These are phyloP conservation scores for Triangularia verruculosa DNA, from an alignment of 2,329 filamentous ascomycete genomes.

Conservation along the genomic window DNA sequence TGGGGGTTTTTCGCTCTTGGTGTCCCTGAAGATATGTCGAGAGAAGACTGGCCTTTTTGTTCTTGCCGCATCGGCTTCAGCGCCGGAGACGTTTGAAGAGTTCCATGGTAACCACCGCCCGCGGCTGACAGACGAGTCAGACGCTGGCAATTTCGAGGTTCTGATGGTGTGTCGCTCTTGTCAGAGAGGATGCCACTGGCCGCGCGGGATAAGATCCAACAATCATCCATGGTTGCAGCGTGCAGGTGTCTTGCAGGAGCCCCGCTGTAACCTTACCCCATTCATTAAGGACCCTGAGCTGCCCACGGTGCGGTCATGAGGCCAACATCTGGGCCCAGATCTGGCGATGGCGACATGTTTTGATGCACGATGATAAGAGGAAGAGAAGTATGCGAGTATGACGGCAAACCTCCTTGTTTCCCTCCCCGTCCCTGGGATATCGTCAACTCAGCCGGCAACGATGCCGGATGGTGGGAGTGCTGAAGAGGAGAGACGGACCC, in stretches of 20 bases:
- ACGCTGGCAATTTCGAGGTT: background rate
- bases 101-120: background rate
- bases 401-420: background rate
- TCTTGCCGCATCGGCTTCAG: background rate
- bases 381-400: background rate
- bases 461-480: background rate
- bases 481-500: background rate
- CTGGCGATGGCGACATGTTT: constrained; percentile 17
- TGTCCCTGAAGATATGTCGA: background rate
- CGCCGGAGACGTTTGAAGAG: background rate
- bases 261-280: constrained; percentile 14
- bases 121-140: constrained; percentile 4
- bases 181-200: background rate
- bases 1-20: background rate
- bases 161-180: background rate
- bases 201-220: background rate
- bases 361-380: constrained; percentile 12
- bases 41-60: background rate
- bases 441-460: background rate
- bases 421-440: background rate
- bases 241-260: constrained; percentile 19
- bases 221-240: constrained; percentile 5
- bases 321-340: constrained; percentile 9
- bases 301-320: constrained; percentile 24
- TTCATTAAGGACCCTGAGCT: constrained; percentile 6